Base-by-base conservation (phyloP, 148 eudicot genomes). In the Fagopyrum esculentum region DNA sequence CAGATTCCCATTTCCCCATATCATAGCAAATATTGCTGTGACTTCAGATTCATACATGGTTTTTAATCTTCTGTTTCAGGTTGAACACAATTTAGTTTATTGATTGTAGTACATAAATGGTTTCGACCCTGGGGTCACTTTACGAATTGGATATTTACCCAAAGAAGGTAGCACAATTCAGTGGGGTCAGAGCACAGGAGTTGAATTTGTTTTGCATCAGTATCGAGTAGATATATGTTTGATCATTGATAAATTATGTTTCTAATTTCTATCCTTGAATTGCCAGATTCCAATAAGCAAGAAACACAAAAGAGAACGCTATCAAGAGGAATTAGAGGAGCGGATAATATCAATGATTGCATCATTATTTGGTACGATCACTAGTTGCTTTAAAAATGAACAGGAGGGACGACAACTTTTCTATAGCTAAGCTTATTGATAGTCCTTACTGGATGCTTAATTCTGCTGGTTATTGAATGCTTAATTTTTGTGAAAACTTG, bases 321-420 rank as follows among this genome's bases (percentile, higher is more conserved):
- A 76, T 66, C 84, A 81, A 78, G 99, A 95, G 83, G 99, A 95
- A 84, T 59, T 95, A 74, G 99, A 92, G 81, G 99, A 95, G 85
- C 96, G 99, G 45, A 83, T 90, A 69, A 79, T 95, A 77, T 95
- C 98, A 11, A 81, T 95, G 44, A 85, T 95, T 80, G 91, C 99
- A 40, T 92, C 99, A 63, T 82, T 95, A 82, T 92, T 95, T 92
- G 99, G 99, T 95, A 84, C 86, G 96, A 76, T 55, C 74, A 11
- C 74, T n/a, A 46, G 5, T 71, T 16, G 47, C 3, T 46, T 71
- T 40, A 46, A n/a, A n/a, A 40, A 66, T 40, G 71, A 40, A 40
- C 15, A 9, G 0, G 47, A 66, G 45, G 79, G 66, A 13, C 19
- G 22, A 1, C 22, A 13, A 48, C 40, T n/a, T 46, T 49, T 49